These are phyloP conservation scores for Ogataea neopini DNA, from an alignment of 805 yeast species.

Conservation along the genomic window DNA sequence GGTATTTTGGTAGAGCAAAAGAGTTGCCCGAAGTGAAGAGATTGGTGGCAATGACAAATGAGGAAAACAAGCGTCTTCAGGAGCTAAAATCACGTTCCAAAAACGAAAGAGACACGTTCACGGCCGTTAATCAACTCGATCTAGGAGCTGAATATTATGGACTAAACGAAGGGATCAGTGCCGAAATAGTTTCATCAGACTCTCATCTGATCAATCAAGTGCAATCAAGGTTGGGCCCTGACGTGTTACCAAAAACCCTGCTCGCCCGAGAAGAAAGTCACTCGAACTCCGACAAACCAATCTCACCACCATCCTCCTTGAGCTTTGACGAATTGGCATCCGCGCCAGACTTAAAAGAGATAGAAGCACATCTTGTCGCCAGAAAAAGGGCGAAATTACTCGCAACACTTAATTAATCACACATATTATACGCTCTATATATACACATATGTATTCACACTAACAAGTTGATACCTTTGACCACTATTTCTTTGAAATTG, in stretches of 20 bases:
- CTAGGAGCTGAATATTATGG: slow-evolving; percentile 47
- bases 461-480: slow-evolving; percentile 23
- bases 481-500: slow-evolving; percentile 34
- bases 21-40: slow-evolving; percentile 73
- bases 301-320: slow-evolving; percentile 7
- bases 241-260: slow-evolving; percentile 22
- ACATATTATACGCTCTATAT: slow-evolving; percentile 13
- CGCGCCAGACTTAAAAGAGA: slow-evolving; percentile 39
- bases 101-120: slow-evolving; percentile 14
- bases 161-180: slow-evolving; percentile 25
- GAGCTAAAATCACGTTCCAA: slow-evolving; percentile 17
- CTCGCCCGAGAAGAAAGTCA: slow-evolving; percentile 18
- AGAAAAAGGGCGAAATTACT: slow-evolving; percentile 45
- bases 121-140: slow-evolving; percentile 13
- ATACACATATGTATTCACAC: slow-evolving; percentile 11
- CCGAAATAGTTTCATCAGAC: slow-evolving; percentile 11
- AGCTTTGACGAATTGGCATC: slow-evolving; percentile 29
- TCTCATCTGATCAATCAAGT: slow-evolving; percentile 17
- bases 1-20: slow-evolving; percentile 82
- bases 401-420: slow-evolving; percentile 36
- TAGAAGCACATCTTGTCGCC: slow-evolving; percentile 48
- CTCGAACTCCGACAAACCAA: background rate
- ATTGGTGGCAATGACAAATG: slow-evolving; percentile 38
- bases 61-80: slow-evolving; percentile 22
- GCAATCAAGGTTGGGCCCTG: slow-evolving; percentile 23